Percentiles rank a stretch among this genome's conserved stretches.
These are phyloP conservation scores for Solanum bulbocastanum DNA, from an alignment of 257 asterid species.

Conservation along the genomic window DNA sequence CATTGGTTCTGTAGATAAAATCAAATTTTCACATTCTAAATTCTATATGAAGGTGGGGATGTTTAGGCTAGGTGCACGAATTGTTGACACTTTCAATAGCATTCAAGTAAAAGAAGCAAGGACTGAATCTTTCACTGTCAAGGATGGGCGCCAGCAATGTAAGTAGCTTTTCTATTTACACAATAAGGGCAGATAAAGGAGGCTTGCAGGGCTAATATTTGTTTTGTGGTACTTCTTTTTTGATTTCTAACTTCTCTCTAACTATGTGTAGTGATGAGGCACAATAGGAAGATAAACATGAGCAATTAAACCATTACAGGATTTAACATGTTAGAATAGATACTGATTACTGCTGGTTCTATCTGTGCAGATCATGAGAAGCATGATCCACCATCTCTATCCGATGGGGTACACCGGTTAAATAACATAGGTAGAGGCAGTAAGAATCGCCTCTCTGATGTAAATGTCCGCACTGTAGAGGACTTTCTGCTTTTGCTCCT, in stretches of 20 bases:
- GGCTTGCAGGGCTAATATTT: not conserved
- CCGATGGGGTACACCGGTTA: constrained; percentile 37
- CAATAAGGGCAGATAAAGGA: not conserved
- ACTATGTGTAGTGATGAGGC: not conserved
- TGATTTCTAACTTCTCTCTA: not conserved
- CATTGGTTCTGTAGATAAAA: constrained; percentile 2
- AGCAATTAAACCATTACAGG: not conserved
- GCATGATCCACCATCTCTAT: constrained; percentile 26
- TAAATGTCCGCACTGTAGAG: constrained; percentile 27
- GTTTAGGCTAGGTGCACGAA: constrained; percentile 37
- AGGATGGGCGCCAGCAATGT: constrained; percentile 30
- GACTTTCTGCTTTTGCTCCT: constrained; percentile 39
- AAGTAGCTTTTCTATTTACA: not conserved
- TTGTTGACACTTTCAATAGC: not conserved
- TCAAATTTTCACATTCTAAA: constrained; percentile 22
- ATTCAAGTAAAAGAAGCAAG: constrained; percentile 25
- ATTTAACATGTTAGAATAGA: not conserved
- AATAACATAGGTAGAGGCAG: constrained; percentile 17
- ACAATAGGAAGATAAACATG: not conserved
- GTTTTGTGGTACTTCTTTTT: not conserved
- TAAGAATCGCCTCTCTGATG: constrained; percentile 8
- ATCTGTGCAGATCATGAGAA: constrained; percentile 38
- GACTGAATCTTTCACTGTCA: constrained; percentile 26
- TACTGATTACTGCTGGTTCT: not conserved
- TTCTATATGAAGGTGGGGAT: not conserved